Percentiles rank a stretch among this genome's conserved stretches.
Conservation (phyloP, 148 eudicot genomes). For the Euryodendron excelsum region DNA sequence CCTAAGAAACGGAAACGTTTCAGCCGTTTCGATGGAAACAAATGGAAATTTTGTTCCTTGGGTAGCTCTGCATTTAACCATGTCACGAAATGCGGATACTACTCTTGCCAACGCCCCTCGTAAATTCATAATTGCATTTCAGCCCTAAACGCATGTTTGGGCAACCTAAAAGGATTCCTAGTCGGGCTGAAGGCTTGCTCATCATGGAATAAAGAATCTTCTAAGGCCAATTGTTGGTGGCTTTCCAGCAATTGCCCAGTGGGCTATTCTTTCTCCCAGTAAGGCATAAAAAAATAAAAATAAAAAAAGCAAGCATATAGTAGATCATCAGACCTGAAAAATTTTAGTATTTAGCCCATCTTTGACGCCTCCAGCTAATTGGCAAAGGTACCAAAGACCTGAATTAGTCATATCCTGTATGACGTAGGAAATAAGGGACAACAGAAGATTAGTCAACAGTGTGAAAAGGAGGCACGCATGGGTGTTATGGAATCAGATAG, state of each 20-base stretch:
- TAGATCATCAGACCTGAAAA: conserved; percentile 44
- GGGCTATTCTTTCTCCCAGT: too few species aligned
- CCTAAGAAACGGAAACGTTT: too few species aligned
- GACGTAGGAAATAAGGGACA: conserved; percentile 8
- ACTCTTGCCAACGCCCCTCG: background rate
- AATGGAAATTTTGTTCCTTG: too few species aligned
- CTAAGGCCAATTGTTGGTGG: background rate
- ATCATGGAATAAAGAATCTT: background rate
- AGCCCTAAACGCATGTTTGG: background rate
- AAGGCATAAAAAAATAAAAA: too few species aligned
- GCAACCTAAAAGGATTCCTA: background rate
- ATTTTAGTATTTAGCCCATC: conserved; percentile 49
- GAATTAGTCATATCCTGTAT: conserved; percentile 80
- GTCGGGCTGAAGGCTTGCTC: background rate
- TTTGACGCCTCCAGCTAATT: conserved; percentile 68
- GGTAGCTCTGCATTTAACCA: background rate
- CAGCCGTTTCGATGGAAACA: too few species aligned
- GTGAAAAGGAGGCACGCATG: background rate
- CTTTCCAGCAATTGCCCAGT: background rate
- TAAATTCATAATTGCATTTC: background rate
- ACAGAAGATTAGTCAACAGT: background rate
- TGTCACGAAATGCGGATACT: background rate
- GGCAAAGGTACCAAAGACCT: conserved; percentile 81
- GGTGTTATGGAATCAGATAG: background rate
- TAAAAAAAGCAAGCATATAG: background rate